These are phyloP conservation scores for Naganishia sp. DNA, from an alignment of 1,284 basidiomycete species.

Conservation along the genomic window DNA sequence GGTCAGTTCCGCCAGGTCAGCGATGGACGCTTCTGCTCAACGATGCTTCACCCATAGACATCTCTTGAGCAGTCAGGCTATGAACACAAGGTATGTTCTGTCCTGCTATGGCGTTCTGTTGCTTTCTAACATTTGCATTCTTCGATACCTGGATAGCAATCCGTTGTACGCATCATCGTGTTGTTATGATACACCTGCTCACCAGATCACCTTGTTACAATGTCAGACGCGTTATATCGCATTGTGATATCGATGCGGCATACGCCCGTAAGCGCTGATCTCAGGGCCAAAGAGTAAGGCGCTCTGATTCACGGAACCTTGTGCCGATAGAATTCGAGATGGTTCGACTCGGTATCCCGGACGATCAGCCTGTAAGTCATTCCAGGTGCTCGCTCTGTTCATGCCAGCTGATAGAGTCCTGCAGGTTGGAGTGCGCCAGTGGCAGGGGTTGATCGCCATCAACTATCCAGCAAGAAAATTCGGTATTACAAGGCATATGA, in stretches of 20 bases:
- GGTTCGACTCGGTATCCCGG: slow-evolving; percentile 71
- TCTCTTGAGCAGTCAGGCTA: slow-evolving; percentile 47
- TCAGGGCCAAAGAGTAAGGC: slow-evolving; percentile 20
- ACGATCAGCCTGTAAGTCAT: slow-evolving; percentile 60
- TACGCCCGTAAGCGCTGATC: slow-evolving; percentile 61
- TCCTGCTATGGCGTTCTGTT: neutral
- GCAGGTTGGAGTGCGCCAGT: slow-evolving; percentile 81
- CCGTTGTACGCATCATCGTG: slow-evolving; percentile 22
- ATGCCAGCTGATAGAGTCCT: neutral
- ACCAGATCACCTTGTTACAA: neutral
- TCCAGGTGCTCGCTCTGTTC: too few species aligned
- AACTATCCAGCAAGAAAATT: slow-evolving; percentile 91
- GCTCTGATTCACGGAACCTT: slow-evolving; percentile 30
- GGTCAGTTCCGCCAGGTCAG: neutral
- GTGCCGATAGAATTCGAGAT: slow-evolving; percentile 70
- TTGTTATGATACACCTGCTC: too few species aligned
- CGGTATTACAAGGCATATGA: slow-evolving; percentile 64
- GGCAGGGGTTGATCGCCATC: slow-evolving; percentile 86
- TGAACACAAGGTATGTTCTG: slow-evolving; percentile 45
- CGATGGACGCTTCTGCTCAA: neutral
- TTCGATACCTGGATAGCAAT: slow-evolving; percentile 9
- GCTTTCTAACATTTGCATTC: slow-evolving; percentile 37
- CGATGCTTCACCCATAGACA: slow-evolving; percentile 36
- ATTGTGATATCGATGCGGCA: slow-evolving; percentile 92
- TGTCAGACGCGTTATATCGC: slow-evolving; percentile 65